Conservation (phyloP, 73 alveolate species). For the Blepharisma stoltei region DNA sequence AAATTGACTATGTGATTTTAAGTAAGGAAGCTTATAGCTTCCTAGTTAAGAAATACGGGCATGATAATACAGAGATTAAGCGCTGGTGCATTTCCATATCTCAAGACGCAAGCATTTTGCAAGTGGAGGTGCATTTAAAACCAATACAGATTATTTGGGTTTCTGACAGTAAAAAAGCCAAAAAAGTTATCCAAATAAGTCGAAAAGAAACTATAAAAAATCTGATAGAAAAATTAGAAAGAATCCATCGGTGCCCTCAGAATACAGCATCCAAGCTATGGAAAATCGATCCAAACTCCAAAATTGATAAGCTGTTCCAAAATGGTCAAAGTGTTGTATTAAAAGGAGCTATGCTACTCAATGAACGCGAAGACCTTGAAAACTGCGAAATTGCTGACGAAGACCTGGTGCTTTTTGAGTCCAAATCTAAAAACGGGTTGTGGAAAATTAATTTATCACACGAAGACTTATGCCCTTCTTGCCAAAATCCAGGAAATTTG, state of each 20-base stretch:
- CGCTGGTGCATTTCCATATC: constrained; percentile 37
- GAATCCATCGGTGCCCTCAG: not conserved
- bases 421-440: constrained; percentile 17
- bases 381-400: constrained; percentile 60
- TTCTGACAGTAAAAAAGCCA: constrained; percentile 32
- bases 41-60: constrained; percentile 38
- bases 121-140: constrained; percentile 51
- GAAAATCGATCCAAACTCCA: not conserved
- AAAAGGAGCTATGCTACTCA: constrained; percentile 14
- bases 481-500: constrained; percentile 34
- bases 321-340: not conserved
- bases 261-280: not conserved
- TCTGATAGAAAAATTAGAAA: constrained; percentile 8
- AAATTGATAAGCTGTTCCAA: too few species aligned
- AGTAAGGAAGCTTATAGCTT: constrained; percentile 38
- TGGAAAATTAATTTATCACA: constrained; percentile 1
- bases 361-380: constrained; percentile 37
- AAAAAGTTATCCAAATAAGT: constrained; percentile 24
- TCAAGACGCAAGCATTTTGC: constrained; percentile 35
- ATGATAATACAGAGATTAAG: constrained; percentile 30
- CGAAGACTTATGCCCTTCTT: constrained; percentile 9
- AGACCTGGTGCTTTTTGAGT: constrained; percentile 47
- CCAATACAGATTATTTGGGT: constrained; percentile 30
- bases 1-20: constrained; percentile 40
- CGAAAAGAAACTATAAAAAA: constrained; percentile 33